phyloP scores from a whole-genome alignment of 345 rosid species.

The Salix udensis region DNA sequence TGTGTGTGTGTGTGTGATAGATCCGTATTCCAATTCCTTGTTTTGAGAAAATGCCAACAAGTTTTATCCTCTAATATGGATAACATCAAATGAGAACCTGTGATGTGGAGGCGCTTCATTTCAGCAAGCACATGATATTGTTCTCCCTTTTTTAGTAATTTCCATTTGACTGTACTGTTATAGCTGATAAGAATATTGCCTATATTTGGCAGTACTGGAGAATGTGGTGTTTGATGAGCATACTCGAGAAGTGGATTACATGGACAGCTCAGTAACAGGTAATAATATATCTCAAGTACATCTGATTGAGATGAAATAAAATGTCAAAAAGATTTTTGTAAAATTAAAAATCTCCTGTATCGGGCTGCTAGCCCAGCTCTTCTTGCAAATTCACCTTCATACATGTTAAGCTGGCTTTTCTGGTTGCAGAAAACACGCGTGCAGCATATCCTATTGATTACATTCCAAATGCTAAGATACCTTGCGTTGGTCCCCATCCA shows the following conservation, averaged over 20 bases:
- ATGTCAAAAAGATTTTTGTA: too few relatives aligned
- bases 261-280: constrained; percentile 92
- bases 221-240: constrained; percentile 95
- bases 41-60: background rate
- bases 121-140: background rate
- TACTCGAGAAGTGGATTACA: constrained; percentile 75
- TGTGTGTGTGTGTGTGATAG: too few relatives aligned
- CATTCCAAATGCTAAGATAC: constrained; percentile 34
- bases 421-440: constrained; percentile 31
- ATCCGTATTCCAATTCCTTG: background rate
- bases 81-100: background rate
- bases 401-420: background rate
- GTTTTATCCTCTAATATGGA: background rate
- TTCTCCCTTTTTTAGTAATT: background rate
- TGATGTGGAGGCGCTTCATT: background rate
- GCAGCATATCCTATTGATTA: constrained; percentile 36
- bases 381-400: too few relatives aligned
- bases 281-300: background rate
- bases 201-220: constrained; percentile 62
- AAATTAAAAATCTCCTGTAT: too few relatives aligned
- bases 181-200: background rate
- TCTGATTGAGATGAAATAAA: too few relatives aligned
- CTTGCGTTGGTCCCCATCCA: constrained; percentile 32
- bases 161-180: background rate
- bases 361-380: too few relatives aligned